Evolutionary conservation across 495 filamentous ascomycete genomes (phyloP).

Genomic region (Bacidia rubella): DNA sequence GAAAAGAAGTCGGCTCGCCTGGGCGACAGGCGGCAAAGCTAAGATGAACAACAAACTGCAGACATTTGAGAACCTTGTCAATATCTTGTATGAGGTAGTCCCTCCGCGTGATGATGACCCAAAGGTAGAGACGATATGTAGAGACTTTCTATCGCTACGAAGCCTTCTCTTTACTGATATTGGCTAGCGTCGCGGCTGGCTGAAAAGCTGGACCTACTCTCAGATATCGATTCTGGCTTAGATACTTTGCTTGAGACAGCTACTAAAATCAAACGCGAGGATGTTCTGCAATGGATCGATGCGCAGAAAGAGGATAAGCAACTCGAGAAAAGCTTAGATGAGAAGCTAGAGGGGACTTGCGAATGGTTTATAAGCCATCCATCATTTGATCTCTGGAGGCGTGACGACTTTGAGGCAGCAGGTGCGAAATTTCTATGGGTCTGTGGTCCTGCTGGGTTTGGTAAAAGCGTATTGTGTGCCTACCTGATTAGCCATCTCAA

Average conservation of each 20-base stretch:
- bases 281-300: neutral
- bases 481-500: conserved; percentile 17
- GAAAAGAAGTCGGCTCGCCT: neutral
- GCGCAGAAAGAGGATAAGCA: neutral
- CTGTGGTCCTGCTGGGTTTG: conserved; percentile 20
- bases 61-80: neutral
- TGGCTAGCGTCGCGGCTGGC: neutral
- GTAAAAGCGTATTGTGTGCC: conserved; percentile 22
- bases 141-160: neutral
- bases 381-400: conserved; percentile 14
- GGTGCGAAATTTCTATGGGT: conserved; percentile 19
- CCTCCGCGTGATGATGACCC: neutral
- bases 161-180: neutral
- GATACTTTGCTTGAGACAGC: neutral
- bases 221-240: neutral
- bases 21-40: neutral
- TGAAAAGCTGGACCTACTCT: neutral
- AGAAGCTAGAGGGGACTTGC: conserved; percentile 17
- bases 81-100: neutral
- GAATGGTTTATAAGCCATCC: conserved; percentile 19
- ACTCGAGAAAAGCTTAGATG: neutral
- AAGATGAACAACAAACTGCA: neutral
- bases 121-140: neutral
- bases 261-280: neutral
- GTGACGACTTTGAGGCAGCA: neutral